Evolutionary conservation across 1,284 basidiomycete species (phyloP).

Genomic region (Gymnopus androsaceus): DNA sequence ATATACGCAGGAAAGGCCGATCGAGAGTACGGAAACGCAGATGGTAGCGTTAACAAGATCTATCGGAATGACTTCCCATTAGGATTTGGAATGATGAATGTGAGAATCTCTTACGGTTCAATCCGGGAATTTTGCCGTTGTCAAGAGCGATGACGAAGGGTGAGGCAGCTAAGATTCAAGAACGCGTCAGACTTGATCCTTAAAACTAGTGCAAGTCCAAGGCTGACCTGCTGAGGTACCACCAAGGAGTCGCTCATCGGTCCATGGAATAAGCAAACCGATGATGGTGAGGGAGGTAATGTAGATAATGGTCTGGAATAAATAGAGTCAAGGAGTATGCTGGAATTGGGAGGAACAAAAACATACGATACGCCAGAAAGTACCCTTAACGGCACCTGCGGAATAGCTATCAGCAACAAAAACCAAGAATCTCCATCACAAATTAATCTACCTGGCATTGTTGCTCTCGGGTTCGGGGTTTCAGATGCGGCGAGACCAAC

Average conservation of each 20-base stretch:
- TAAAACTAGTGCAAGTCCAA: neutral
- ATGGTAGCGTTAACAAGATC: constrained; percentile 72
- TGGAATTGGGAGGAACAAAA: neutral
- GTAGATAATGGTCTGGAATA: constrained; percentile 41
- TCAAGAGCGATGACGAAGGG: constrained; percentile 70
- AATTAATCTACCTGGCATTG: too few species aligned
- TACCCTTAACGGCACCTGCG: constrained; percentile 48
- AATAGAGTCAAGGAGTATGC: neutral
- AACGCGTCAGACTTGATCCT: neutral
- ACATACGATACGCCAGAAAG: constrained; percentile 49
- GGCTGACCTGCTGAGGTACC: constrained; percentile 34
- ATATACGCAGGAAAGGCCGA: constrained; percentile 70
- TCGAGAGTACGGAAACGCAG: constrained; percentile 70
- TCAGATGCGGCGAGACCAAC: constrained; percentile 66
- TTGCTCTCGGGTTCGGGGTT: constrained; percentile 57
- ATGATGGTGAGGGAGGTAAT: constrained; percentile 44
- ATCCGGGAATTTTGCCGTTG: constrained; percentile 56
- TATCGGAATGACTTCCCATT: too few species aligned
- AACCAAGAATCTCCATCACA: too few species aligned
- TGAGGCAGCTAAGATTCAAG: constrained; percentile 42
- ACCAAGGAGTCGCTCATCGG: constrained; percentile 47
- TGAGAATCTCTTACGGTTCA: constrained; percentile 52
- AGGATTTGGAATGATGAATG: neutral
- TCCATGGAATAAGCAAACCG: constrained; percentile 53
- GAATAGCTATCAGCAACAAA: too few species aligned